phyloP scores from a whole-genome alignment of 352 stramenopile genomes.

The Pythium volutum region DNA sequence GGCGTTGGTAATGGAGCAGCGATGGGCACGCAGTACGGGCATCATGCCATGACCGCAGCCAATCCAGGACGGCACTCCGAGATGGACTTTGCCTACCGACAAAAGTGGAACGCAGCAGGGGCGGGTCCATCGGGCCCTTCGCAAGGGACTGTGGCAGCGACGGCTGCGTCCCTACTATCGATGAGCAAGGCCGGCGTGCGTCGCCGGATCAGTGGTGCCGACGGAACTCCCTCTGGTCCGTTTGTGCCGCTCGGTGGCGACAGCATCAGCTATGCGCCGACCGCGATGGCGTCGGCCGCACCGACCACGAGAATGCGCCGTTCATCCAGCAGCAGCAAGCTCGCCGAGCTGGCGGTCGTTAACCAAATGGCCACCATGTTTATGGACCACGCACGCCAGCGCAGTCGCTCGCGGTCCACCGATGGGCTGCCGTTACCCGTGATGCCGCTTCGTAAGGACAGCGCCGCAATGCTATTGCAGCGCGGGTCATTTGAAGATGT shows the following conservation, averaged over 20 bases:
- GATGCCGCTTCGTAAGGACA: slow-evolving; percentile 19
- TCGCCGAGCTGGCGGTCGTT: slow-evolving; percentile 1
- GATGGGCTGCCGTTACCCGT: slow-evolving; percentile 6
- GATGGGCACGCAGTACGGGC: background rate
- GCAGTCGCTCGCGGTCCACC: slow-evolving; percentile 16
- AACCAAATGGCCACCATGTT: slow-evolving; percentile 22
- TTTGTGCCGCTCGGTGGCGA: slow-evolving; percentile 3
- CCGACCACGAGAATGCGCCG: background rate
- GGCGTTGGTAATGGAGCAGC: no score
- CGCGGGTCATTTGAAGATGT: slow-evolving; percentile 21
- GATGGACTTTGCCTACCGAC: slow-evolving; percentile 20
- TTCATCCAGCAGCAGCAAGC: slow-evolving; percentile 19
- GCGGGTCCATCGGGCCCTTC: background rate
- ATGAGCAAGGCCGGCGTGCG: slow-evolving; percentile 23
- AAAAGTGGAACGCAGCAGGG: background rate
- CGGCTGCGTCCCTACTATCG: slow-evolving; percentile 15
- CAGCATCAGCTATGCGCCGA: slow-evolving; percentile 9
- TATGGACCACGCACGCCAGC: slow-evolving; percentile 17
- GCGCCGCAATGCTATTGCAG: slow-evolving; percentile 10
- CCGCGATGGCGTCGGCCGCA: slow-evolving; percentile 4
- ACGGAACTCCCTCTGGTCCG: background rate
- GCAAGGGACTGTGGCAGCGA: background rate
- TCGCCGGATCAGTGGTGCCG: slow-evolving; percentile 19
- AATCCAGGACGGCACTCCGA: slow-evolving; percentile 12
- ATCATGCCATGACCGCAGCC: background rate